Evolutionary conservation across 345 rosid genomes (phyloP).

Genomic region (Brassica napus): DNA sequence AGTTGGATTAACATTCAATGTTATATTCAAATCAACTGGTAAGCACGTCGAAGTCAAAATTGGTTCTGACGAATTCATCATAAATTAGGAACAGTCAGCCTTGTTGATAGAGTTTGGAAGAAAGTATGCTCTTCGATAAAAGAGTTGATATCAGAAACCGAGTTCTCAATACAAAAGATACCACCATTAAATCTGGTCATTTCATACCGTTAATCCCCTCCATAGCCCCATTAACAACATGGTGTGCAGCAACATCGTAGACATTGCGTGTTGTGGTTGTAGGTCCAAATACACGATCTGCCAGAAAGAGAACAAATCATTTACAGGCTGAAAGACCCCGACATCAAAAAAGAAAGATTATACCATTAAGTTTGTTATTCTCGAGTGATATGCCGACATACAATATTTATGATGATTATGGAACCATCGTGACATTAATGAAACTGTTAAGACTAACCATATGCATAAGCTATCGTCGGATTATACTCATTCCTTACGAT

Average conservation of each 20-base stretch:
- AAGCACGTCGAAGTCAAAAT: neutral
- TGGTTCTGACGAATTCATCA: neutral
- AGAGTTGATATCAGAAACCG: conserved; percentile 8
- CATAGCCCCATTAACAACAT: conserved; percentile 94
- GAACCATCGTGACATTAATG: neutral
- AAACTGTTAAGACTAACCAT: conserved; percentile 57
- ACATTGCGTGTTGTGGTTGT: conserved; percentile 99
- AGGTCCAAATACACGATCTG: conserved; percentile 98
- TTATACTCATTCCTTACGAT: conserved; percentile 83
- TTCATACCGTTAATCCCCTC: conserved; percentile 88
- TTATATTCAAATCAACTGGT: conserved; percentile 11
- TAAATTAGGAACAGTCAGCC: neutral
- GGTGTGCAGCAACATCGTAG: conserved; percentile 95
- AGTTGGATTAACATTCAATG: conserved; percentile 31
- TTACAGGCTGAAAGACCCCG: conserved; percentile 10
- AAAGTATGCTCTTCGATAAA: neutral
- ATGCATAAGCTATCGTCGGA: conserved; percentile 88
- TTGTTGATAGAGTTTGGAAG: neutral
- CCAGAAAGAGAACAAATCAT: conserved; percentile 1
- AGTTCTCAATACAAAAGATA: conserved; percentile 8
- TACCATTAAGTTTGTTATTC: neutral
- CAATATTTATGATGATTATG: conserved; percentile 10
- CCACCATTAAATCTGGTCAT: conserved; percentile 15
- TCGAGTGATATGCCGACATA: neutral
- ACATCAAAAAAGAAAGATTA: conserved; percentile 7